Evolutionary conservation across 2,329 filamentous ascomycete genomes (phyloP), one percentile per base, ranked within the genome.

Genomic region (Teratosphaeria nubilosa): DNA sequence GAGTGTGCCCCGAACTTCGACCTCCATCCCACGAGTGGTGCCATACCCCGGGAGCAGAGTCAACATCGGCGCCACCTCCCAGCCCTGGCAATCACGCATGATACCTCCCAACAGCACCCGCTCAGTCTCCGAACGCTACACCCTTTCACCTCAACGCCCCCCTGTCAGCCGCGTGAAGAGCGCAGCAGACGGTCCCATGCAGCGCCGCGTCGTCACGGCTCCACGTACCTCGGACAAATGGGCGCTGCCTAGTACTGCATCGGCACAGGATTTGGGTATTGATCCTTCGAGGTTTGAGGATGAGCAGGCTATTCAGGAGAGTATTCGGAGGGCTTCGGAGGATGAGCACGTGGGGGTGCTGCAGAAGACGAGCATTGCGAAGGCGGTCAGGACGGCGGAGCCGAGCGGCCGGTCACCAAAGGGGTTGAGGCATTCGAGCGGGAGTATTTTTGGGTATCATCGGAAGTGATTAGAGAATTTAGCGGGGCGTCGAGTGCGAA

Each of bases 1-100:
- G 3, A 67, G 64, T 58, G 61, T 59, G 34, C 66, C 67, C 13
- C 61, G 62, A 5, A 67, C 64, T 4, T 64, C 64, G 14, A 61
- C 59, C 2, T 68, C 66, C 2, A 63, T 66, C 24, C 64, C 67
- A 24, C 58, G 66, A 55, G 62, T 61, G 50, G 59, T 61, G 57
- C 63, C 37, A 34, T 65, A 58, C 58, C 63, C 55, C 13, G 66
- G 62, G 16, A 59, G 54, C 56, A 56, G 64, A 32, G 59, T 62
- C 45, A 62, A 57, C 37, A 31, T 60, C 2, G 59, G 65, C 20
- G 61, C 64, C 1, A 66, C 63, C 4, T 58, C 66, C 27, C 66
- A 67, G 30, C 63, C 66, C 1, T 56, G 41, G 30, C 11, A 48
- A 32, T 56, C 60, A 32, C 54, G 55, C 20, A 64, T 41, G 13